These are phyloP conservation scores for Citeromyces matritensis DNA, from an alignment of 805 yeast species.

Conservation along the genomic window DNA sequence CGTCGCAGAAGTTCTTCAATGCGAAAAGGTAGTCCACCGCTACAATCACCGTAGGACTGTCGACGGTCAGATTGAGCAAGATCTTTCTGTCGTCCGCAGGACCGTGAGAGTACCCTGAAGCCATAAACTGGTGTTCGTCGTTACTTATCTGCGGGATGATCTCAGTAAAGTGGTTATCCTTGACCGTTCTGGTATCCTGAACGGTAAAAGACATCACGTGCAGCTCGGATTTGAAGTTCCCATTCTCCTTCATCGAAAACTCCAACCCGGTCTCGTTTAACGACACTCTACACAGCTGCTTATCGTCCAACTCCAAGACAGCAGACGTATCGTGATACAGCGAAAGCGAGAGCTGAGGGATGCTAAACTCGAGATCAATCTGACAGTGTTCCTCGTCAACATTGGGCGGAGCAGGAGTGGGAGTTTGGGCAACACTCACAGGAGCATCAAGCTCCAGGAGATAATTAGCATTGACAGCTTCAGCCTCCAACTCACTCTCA, in stretches of 20 bases:
- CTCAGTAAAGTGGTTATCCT: conserved; percentile 60
- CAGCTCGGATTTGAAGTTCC: conserved; percentile 43
- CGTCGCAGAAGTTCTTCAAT: conserved; percentile 46
- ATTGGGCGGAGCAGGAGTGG: not conserved
- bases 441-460: conserved; percentile 11
- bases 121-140: conserved; percentile 57
- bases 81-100: conserved; percentile 21
- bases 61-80: conserved; percentile 47
- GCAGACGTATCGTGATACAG: conserved; percentile 36
- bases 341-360: conserved; percentile 52
- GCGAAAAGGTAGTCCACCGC: conserved; percentile 83
- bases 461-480: conserved; percentile 51
- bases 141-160: conserved; percentile 60
- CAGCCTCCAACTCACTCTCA: conserved; percentile 39
- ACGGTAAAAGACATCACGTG: conserved; percentile 63
- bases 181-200: conserved; percentile 50
- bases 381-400: conserved; percentile 12
- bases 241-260: conserved; percentile 34
- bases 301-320: conserved; percentile 16
- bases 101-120: conserved; percentile 30
- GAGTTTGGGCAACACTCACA: conserved; percentile 3
- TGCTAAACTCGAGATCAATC: conserved; percentile 33
- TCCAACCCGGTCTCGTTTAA: conserved; percentile 41
- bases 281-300: conserved; percentile 39
- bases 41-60: conserved; percentile 65